Percentiles rank a stretch among this genome's conserved stretches.
These are phyloP conservation scores for Colletotrichum abscissum DNA, from an alignment of 2,329 filamentous ascomycete species.

Conservation along the genomic window DNA sequence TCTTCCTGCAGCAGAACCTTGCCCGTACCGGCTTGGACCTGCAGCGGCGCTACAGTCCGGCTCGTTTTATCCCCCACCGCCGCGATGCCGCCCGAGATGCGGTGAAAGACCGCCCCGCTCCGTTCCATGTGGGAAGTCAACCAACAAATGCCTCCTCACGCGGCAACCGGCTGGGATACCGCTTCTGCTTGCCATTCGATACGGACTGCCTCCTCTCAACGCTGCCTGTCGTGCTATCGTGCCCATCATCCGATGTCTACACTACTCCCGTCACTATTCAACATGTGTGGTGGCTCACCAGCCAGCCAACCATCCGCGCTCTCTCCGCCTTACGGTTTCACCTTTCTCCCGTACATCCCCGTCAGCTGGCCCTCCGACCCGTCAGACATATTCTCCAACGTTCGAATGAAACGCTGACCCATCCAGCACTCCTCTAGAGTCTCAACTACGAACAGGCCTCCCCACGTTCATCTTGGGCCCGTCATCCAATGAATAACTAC, in stretches of 20 bases:
- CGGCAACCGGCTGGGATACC: conserved; percentile 11
- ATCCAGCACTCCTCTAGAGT: conserved; percentile 18
- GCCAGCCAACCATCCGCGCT: conserved; percentile 22
- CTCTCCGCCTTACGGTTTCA: conserved; percentile 28
- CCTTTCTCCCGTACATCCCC: conserved; percentile 18
- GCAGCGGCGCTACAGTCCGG: conserved; percentile 29
- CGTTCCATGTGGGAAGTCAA: conserved; percentile 11
- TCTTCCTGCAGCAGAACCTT: conserved; percentile 21
- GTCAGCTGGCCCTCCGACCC: conserved; percentile 23
- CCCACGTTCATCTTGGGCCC: not conserved
- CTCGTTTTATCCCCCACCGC: conserved; percentile 25
- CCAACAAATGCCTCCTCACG: conserved; percentile 13
- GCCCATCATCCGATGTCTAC: conserved; percentile 24
- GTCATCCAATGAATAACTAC: conserved; percentile 24
- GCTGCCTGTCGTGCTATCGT: not conserved
- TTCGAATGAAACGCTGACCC: conserved; percentile 31
- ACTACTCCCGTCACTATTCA: conserved; percentile 13
- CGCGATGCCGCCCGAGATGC: conserved; percentile 30
- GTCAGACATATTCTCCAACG: conserved; percentile 20
- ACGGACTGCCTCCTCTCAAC: conserved; percentile 13
- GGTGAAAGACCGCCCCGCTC: conserved; percentile 30
- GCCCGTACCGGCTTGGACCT: conserved; percentile 31
- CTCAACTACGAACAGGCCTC: conserved; percentile 17
- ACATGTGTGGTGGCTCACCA: conserved; percentile 5
- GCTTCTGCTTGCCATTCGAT: conserved; percentile 7